Evolutionary conservation across 139 green algal species (phyloP).

Genomic region (Gonium pectorale): DNA sequence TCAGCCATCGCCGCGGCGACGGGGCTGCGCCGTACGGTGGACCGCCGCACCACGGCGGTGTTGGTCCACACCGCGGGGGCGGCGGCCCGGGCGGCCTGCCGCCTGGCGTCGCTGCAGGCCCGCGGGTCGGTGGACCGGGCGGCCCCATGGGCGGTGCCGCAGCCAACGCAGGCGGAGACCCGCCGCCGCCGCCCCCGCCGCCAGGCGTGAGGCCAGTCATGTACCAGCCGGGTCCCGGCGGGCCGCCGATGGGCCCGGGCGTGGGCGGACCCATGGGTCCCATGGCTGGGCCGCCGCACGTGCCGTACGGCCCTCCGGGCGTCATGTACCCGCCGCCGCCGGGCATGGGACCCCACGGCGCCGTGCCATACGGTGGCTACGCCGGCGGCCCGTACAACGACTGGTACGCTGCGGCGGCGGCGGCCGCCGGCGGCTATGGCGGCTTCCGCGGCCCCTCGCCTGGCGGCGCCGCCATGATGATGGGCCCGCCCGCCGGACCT

Average conservation of each 20-base stretch:
- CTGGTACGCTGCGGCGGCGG: slow-evolving; percentile 4
- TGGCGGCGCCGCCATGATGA: too few relatives aligned
- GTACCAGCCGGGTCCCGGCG: neutral
- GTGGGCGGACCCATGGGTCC: neutral
- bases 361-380: neutral
- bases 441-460: neutral
- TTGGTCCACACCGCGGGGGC: neutral
- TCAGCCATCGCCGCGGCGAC: neutral
- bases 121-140: neutral
- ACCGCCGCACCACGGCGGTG: neutral
- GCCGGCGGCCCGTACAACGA: slow-evolving; percentile 4
- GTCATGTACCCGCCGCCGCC: slow-evolving; percentile 14
- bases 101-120: neutral
- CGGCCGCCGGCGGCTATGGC: neutral
- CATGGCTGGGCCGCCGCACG: neutral
- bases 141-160: neutral
- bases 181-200: neutral
- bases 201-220: neutral
- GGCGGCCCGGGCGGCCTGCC: neutral
- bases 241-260: neutral
- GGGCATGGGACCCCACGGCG: neutral
- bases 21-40: too few relatives aligned
- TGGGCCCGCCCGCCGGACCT: neutral
- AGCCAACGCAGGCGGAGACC: neutral
- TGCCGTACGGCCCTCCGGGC: slow-evolving; percentile 16